Evolutionary conservation across 2,329 filamentous ascomycete genomes (phyloP), one percentile per base, ranked within the genome.

Genomic region (Aspergillus carbonarius): DNA sequence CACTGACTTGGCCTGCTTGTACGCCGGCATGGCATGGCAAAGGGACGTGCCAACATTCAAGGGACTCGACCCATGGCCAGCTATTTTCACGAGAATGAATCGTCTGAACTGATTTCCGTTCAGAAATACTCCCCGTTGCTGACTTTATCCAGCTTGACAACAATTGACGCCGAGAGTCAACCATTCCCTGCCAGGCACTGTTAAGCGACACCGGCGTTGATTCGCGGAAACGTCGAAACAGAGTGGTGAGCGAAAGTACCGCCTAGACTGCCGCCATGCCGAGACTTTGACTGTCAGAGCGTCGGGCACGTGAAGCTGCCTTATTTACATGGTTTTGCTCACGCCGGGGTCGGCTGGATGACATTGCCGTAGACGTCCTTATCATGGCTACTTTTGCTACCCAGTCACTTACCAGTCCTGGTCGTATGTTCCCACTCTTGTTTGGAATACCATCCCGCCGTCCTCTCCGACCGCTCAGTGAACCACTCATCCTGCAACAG

Each of bases 401-500:
- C 25, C 4, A 32, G 8, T 8, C 9, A 23, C 23, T 23, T 3
- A 3, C 23, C 23, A 23, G 23, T 23, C 5, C 5, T 23, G 23
- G 10, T 32, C 30, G 10, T 32, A 7, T 32, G 30, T 9, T 10
- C 9, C 30, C 30, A 32, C 30, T 32, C 30, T 9, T 32, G 30
- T 9, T 39, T 39, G 15, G 35, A 15, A 39, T 39, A n/a, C 35
- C 13, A 39, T 12, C 35, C 35, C 30, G 10, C 30, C 30, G 30
- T 32, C 30, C 30, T 42, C 10, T 42, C 18, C 12, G 39, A 18
- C 17, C 9, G 8, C 39, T 42, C 39, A 17, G 39, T 17, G 30
- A 32, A 32, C 30, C 30, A 32, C 30, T 32, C 30, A 18, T 78
- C 76, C 50, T 70, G 61, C 35, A 78, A 61, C 30, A 78, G 62